phyloP scores from a whole-genome alignment of 1,284 basidiomycete species.

The Testicularia cyperi region DNA sequence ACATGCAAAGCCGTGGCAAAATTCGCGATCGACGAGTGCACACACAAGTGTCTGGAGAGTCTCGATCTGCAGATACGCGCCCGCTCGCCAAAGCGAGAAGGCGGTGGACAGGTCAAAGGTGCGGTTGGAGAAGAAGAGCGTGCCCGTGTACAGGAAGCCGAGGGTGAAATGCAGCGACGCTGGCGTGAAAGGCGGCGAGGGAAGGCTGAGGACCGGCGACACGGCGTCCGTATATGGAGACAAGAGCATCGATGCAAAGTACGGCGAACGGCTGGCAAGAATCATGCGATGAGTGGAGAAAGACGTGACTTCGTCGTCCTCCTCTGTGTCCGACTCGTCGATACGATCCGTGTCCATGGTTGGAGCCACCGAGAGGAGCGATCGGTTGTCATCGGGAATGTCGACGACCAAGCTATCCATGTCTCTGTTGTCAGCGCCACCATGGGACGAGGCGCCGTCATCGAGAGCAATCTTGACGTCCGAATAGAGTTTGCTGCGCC shows the following conservation, averaged over 20 bases:
- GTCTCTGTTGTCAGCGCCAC: background rate
- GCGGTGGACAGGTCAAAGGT: slow-evolving; percentile 89
- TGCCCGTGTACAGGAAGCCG: slow-evolving; percentile 90
- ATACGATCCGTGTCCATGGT: slow-evolving; percentile 28
- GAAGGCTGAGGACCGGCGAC: slow-evolving; percentile 33
- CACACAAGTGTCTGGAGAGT: slow-evolving; percentile 43
- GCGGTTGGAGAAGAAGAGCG: slow-evolving; percentile 85
- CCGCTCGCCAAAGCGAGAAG: slow-evolving; percentile 82
- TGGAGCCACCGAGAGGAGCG: slow-evolving; percentile 31
- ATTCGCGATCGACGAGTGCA: slow-evolving; percentile 46
- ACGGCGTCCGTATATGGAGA: slow-evolving; percentile 65
- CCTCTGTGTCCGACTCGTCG: slow-evolving; percentile 23
- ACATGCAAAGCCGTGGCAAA: slow-evolving; percentile 52
- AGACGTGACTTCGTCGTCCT: slow-evolving; percentile 41
- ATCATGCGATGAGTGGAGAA: slow-evolving; percentile 93
- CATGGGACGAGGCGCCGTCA: slow-evolving; percentile 9
- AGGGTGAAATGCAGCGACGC: slow-evolving; percentile 91
- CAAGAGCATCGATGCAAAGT: slow-evolving; percentile 76
- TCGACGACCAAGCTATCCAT: slow-evolving; percentile 6
- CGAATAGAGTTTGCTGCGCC: slow-evolving; percentile 53
- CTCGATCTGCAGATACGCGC: slow-evolving; percentile 75
- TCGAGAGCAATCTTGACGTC: slow-evolving; percentile 49
- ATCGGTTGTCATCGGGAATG: slow-evolving; percentile 46
- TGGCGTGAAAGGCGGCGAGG: slow-evolving; percentile 82
- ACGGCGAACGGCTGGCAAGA: slow-evolving; percentile 81